Conservation (phyloP, 2,329 filamentous ascomycete genomes). For the Fusarium marasasianum region DNA sequence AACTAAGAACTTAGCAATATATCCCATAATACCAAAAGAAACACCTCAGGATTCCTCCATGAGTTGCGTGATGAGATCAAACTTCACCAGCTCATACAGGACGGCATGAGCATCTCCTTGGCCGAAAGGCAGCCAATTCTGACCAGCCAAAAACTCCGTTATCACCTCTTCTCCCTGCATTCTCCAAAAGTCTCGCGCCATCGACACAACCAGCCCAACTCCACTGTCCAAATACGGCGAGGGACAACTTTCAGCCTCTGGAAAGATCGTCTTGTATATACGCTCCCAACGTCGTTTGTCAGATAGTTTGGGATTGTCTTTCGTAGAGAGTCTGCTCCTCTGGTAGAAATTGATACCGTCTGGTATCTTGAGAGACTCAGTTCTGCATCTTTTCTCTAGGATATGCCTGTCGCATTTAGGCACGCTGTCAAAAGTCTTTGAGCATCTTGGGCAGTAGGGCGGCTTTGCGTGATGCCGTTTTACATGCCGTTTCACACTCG, state of each 20-base stretch:
- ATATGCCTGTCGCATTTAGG: not conserved
- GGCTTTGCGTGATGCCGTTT: accelerated
- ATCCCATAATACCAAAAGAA: too few species aligned
- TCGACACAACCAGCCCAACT: not conserved
- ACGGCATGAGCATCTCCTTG: not conserved
- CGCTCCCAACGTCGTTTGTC: not conserved
- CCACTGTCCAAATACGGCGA: not conserved
- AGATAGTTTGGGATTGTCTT: not conserved
- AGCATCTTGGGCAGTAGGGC: not conserved
- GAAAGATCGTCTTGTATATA: accelerated
- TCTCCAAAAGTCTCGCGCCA: not conserved
- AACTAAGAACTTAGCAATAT: too few species aligned
- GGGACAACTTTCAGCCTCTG: not conserved
- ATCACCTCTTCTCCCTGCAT: not conserved
- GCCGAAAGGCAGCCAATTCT: not conserved
- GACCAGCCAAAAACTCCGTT: not conserved
- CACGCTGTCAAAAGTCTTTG: not conserved
- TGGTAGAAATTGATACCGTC: not conserved
- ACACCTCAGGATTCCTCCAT: not conserved
- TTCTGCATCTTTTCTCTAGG: not conserved
- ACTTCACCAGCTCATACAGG: not conserved
- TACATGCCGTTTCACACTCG: accelerated
- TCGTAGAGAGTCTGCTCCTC: not conserved
- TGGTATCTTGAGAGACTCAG: not conserved
- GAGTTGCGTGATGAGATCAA: not conserved